Conservation (phyloP, 495 filamentous ascomycete species). For the Penicillium bialowiezense region DNA sequence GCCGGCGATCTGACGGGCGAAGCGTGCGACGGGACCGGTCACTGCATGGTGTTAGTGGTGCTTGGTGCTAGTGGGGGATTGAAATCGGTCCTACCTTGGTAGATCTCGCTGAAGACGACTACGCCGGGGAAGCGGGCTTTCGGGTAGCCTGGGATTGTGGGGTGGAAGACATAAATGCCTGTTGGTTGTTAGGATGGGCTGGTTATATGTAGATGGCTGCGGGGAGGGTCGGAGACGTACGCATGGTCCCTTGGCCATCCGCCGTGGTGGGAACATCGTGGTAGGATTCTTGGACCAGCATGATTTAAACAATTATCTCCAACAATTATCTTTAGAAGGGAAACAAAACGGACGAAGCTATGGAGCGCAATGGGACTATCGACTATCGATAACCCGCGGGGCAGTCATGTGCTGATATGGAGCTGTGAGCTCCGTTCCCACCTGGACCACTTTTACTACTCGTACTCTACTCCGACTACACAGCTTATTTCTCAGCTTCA, state of each 20-base stretch:
- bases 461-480: no score
- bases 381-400: slow-evolving; percentile 8
- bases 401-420: slow-evolving; percentile 12
- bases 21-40: slow-evolving; percentile 86
- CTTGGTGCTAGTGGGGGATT: not conserved
- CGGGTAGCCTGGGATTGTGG: slow-evolving; percentile 77
- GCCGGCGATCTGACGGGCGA: slow-evolving; percentile 87
- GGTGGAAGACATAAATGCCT: slow-evolving; percentile 91
- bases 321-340: no score
- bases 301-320: not conserved
- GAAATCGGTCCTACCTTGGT: slow-evolving; percentile 68
- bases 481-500: not conserved
- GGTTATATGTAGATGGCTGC: not conserved
- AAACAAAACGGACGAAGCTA: not conserved
- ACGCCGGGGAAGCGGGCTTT: slow-evolving; percentile 89
- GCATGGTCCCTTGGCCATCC: slow-evolving; percentile 59
- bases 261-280: slow-evolving; percentile 66
- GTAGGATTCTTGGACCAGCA: slow-evolving; percentile 67
- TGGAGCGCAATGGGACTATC: not conserved
- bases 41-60: slow-evolving; percentile 48
- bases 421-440: not conserved
- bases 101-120: slow-evolving; percentile 91
- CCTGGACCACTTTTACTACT: not conserved
- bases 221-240: slow-evolving; percentile 35
- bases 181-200: slow-evolving; percentile 7